Percentiles rank a stretch among this genome's conserved stretches.
Conservation (phyloP, 345 rosid genomes). For the Angophora floribunda region DNA sequence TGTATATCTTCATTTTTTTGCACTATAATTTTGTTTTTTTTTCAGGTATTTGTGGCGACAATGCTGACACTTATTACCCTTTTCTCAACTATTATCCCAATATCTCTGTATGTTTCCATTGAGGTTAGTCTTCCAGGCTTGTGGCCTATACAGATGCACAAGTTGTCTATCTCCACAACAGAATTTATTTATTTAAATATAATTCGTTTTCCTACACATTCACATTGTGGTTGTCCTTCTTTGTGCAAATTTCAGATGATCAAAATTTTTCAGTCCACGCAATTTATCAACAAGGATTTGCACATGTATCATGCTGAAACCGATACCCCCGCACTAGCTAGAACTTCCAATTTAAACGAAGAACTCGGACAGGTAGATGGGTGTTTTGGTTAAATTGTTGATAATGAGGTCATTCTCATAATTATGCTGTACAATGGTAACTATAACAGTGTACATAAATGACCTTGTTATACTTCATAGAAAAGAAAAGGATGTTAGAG, state of each 20-base stretch:
- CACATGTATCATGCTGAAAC: conserved; percentile 88
- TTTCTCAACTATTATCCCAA: conserved; percentile 92
- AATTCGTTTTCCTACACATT: not conserved
- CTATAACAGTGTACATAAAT: not conserved
- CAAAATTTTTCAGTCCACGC: conserved; percentile 95
- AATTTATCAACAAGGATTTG: conserved; percentile 91
- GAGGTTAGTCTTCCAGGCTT: conserved; percentile 44
- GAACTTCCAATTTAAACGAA: conserved; percentile 98
- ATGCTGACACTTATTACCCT: conserved; percentile 89
- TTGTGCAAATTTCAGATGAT: conserved; percentile 56
- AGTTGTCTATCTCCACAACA: not conserved
- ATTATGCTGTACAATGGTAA: not conserved
- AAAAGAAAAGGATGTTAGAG: not conserved
- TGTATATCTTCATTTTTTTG: not conserved
- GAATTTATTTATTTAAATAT: not conserved
- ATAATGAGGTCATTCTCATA: not conserved
- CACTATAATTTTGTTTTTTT: conserved; percentile 5
- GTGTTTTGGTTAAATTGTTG: not conserved
- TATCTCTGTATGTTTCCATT: conserved; percentile 94
- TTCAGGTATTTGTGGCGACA: conserved; percentile 69
- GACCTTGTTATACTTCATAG: not conserved
- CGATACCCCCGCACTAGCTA: conserved; percentile 86
- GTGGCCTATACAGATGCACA: not conserved
- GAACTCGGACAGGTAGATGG: conserved; percentile 95
- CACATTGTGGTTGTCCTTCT: not conserved